Evolutionary conservation across 805 yeast genomes (phyloP), one percentile per base, ranked within the genome.

Genomic region (Candida schatavii): DNA sequence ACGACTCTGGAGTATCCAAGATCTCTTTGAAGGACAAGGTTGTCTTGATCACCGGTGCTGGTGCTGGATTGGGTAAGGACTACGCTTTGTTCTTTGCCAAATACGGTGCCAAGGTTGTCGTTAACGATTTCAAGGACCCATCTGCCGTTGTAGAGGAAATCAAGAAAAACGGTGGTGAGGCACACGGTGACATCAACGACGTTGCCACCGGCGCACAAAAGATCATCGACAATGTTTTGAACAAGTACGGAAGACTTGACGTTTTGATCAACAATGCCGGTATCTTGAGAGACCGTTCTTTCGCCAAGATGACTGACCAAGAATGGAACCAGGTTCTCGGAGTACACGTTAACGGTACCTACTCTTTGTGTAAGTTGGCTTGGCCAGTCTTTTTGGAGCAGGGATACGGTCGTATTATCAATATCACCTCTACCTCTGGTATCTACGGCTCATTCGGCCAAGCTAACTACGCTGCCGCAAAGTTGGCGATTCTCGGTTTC

Each of bases 371-470:
- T 51, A 84, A 86, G 59, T 84, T 90, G 40, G 96, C 91, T 7
- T 91, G 97, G 97, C 97, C 97, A 28, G 70, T 85, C 50, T 87
- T 91, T 62, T 51, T 75, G 42, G 78, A 87, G 60, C 88, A 90
- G 66, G 80, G 82, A 52, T 75, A 77, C 41, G 97, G 98, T 52
- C 76, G 80, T 49, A 83, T 91, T 43, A 78, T 91, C 51, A 91
- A 91, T 66, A 87, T 95, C 35, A 78, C 97, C 19, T 89, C 97
- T 15, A 91, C 98, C 7, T 89, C 97, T 2, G 99, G 98, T 50
- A 89, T 91, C 52, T 91, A 91, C 64, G 99, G 99, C 49, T 88
- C 85, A 72, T 91, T 91, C 69, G 99, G 99, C 39, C 99, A 91
- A 70, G 88, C 97, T 31, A 91, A 91, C 71, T 91, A 91, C 65